Conservation (phyloP, 2,329 filamentous ascomycete genomes). For the Berkeleyomyces rouxiae region DNA sequence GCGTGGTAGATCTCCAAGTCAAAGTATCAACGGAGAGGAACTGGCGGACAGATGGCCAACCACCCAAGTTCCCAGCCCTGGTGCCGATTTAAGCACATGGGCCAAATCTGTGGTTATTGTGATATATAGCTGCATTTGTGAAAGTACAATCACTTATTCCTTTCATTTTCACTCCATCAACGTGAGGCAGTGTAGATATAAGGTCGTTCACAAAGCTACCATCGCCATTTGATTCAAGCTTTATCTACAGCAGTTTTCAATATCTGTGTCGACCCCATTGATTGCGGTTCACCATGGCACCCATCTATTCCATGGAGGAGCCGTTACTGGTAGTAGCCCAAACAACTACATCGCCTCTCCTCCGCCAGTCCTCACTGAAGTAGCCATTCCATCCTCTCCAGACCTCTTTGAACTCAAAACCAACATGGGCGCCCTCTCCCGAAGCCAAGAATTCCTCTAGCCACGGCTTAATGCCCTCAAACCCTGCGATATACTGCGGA, state of each 20-base stretch:
- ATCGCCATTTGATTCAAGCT: not conserved
- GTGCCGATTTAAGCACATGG: not conserved
- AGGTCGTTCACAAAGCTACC: not conserved
- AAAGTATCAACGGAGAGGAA: not conserved
- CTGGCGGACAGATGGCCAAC: conserved; percentile 1
- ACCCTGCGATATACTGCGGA: conserved; percentile 44
- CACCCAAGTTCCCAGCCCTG: conserved; percentile 1
- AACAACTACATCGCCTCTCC: conserved; percentile 39
- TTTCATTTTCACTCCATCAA: not conserved
- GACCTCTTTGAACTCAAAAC: conserved; percentile 28
- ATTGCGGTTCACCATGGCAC: not conserved
- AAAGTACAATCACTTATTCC: not conserved
- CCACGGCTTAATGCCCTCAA: conserved; percentile 37
- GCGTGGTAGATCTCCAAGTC: not conserved
- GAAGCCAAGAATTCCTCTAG: conserved; percentile 29
- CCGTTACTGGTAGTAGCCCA: conserved; percentile 27
- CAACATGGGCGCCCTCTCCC: conserved; percentile 23
- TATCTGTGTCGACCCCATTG: not conserved
- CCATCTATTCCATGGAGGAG: not conserved
- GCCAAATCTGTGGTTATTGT: not conserved
- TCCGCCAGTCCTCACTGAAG: conserved; percentile 44
- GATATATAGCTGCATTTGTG: not conserved
- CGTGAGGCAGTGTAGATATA: not conserved
- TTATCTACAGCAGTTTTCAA: not conserved
- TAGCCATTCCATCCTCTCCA: conserved; percentile 45